These are phyloP conservation scores for Tricholoma furcatifolium DNA, from an alignment of 768 basidiomycete species.

Conservation along the genomic window DNA sequence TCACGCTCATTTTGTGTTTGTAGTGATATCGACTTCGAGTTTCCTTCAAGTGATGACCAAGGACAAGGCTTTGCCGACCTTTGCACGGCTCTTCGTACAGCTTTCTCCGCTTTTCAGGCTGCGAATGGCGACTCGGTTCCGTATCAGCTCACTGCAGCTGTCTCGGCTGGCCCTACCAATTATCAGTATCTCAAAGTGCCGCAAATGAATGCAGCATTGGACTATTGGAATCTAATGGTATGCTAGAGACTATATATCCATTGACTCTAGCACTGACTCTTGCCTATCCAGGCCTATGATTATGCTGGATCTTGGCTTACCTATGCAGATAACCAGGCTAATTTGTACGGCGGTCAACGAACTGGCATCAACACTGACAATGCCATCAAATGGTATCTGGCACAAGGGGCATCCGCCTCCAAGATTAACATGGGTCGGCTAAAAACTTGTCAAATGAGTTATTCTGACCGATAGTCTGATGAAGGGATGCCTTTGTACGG, in stretches of 20 bases:
- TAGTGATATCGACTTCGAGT: slow-evolving; percentile 81
- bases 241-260: background rate
- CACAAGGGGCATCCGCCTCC: slow-evolving; percentile 56
- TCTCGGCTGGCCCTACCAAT: slow-evolving; percentile 60
- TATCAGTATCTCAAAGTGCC: slow-evolving; percentile 56
- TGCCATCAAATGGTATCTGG: slow-evolving; percentile 60
- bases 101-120: slow-evolving; percentile 55
- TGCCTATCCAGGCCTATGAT: slow-evolving; percentile 55
- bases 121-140: slow-evolving; percentile 61
- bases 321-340: slow-evolving; percentile 56
- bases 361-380: slow-evolving; percentile 67
- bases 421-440: slow-evolving; percentile 66
- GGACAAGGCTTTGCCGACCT: slow-evolving; percentile 70
- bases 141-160: slow-evolving; percentile 63
- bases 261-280: background rate
- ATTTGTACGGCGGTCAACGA: slow-evolving; percentile 62
- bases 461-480: slow-evolving; percentile 1
- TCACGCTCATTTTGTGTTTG: background rate
- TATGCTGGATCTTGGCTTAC: slow-evolving; percentile 78
- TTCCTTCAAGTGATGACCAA: slow-evolving; percentile 54
- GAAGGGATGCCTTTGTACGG: slow-evolving; percentile 80
- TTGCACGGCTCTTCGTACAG: slow-evolving; percentile 57
- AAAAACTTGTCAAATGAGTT: background rate
- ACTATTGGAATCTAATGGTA: slow-evolving; percentile 85
- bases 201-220: slow-evolving; percentile 64